Base-by-base conservation (phyloP, 345 rosid species). In the Diplotaxis tenuifolia region DNA sequence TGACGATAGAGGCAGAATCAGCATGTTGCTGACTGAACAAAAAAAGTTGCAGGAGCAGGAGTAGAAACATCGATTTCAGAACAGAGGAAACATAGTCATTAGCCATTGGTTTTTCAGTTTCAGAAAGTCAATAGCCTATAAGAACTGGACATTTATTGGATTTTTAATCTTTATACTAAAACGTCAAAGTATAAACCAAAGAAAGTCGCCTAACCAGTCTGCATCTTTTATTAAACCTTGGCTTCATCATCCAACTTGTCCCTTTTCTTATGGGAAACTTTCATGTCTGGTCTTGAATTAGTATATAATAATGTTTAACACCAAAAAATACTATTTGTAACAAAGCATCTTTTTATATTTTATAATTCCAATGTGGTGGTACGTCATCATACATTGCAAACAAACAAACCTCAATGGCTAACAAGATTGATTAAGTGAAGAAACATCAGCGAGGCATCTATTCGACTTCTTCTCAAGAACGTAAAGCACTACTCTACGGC, bases 401-500 rank as follows among this genome's bases (percentile, higher is more conserved):
- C 45, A 62, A 9, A 61, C 45, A 68, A 52, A 62, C 31, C 27
- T 75, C 56, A 63, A 63, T 31, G 56, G 25, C 66, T 77, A 70
- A 73, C 61, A 78, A 53, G 52, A 62, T 34, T 74, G 71, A 72
- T 75, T 78, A 36, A 77, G 76, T 1, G 69, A 56, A 28, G 62
- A 69, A 8, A 15, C 65, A 67, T 68, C 72, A 50, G 18, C 10
- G 23, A 67, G 23, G 7, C 72, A 40, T 49, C 60, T 11, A 71
- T 72, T 70, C 69, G 73, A 76, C 82, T 90, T 89, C 86, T 85
- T 94, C 71, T 85, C 88, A 28, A 94, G 71, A 40, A 89, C 82
- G 65, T 94, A 94, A 84, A 91, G 75, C 52, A 79, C 98, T 34
- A 89, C 93, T 58, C 95, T 75, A 8, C 27, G 75, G 71, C 95